Evolutionary conservation across 2,329 filamentous ascomycete species (phyloP), one percentile per base, ranked within the genome.

Genomic region (Amauroascus niger): DNA sequence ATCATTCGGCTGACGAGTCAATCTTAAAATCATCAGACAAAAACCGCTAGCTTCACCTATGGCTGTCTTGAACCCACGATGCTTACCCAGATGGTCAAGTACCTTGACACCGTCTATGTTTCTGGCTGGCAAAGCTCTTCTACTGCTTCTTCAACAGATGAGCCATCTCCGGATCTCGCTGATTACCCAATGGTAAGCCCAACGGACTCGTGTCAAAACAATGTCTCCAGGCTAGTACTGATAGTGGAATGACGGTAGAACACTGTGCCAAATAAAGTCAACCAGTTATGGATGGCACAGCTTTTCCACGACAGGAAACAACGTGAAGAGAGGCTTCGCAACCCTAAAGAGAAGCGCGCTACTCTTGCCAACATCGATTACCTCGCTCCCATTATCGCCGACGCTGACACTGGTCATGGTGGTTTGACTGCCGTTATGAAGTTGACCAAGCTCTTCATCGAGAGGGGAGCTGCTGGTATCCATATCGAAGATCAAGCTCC

Each of bases 241-340:
- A 52, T 39, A 28, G 13, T 9, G n/a, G n/a, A n/a, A 26, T 8
- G n/a, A 48, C n/a, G 16, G 26, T 58, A 93, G 88, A 95, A 93
- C 61, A 98, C 93, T 41, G 93, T 98, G 20, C 93, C 93, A 50
- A 95, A 97, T 79, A 98, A 98, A 74, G 93, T 98, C 61, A 82
- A 87, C 67, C 93, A 98, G 69, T 82, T 98, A 50, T 98, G 95
- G 82, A 90, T 94, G 82, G 91, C 93, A 13, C 93, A 98, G 74
- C 83, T 97, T 54, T 98, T 98, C 85, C 93, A 98, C 75, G 93
- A 98, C 79, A 87, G 93, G 67, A 98, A 98, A 76, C 93, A 98
- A 75, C 86, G 93, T 60, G 89, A 97, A 71, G 93, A 97, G 72
- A 88, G 93, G 56, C 75, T 97, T 50, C 86, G 81, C 59, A 83